Evolutionary conservation across 106 monocot genomes (phyloP).

Genomic region (Amphibolis antarctica): DNA sequence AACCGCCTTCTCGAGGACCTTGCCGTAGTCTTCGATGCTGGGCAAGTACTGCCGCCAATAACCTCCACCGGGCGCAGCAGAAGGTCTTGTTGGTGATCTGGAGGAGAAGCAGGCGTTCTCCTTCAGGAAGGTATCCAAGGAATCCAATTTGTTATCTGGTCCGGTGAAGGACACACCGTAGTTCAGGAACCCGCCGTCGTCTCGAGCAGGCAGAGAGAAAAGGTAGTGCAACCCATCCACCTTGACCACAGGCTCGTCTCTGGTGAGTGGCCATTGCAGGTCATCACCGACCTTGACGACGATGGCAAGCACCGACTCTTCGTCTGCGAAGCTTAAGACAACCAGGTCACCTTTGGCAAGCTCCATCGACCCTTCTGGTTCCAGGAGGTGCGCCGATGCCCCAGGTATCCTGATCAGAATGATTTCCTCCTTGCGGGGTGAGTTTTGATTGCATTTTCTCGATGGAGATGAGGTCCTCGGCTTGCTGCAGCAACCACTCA

Average conservation of each 20-base stretch:
- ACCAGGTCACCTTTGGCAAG: slow-evolving; percentile 50
- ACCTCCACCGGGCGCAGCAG: not conserved
- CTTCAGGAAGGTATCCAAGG: slow-evolving; percentile 43
- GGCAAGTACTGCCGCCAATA: slow-evolving; percentile 66
- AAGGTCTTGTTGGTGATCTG: not conserved
- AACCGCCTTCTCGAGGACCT: slow-evolving; percentile 65
- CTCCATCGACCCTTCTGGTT: slow-evolving; percentile 24
- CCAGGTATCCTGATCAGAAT: too few species aligned
- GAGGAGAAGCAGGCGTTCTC: slow-evolving; percentile 52
- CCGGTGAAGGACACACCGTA: slow-evolving; percentile 51
- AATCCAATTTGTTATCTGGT: slow-evolving; percentile 5
- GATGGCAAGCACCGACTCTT: slow-evolving; percentile 36
- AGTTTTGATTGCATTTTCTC: too few species aligned
- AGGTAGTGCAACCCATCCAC: slow-evolving; percentile 65
- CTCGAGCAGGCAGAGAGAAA: slow-evolving; percentile 55
- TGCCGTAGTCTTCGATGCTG: slow-evolving; percentile 63
- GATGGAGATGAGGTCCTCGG: too few species aligned
- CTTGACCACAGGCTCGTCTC: slow-evolving; percentile 80
- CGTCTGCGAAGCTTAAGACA: slow-evolving; percentile 31
- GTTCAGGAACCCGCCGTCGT: slow-evolving; percentile 44
- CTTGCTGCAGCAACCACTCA: too few species aligned
- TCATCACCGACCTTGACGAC: slow-evolving; percentile 34
- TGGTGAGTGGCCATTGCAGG: slow-evolving; percentile 70
- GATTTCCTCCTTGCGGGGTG: too few species aligned
- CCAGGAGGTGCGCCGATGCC: slow-evolving; percentile 24